Percentiles rank a stretch among this genome's conserved stretches.
Evolutionary conservation across 2,329 filamentous ascomycete species (phyloP).

Genomic region (Xylaria sp.): DNA sequence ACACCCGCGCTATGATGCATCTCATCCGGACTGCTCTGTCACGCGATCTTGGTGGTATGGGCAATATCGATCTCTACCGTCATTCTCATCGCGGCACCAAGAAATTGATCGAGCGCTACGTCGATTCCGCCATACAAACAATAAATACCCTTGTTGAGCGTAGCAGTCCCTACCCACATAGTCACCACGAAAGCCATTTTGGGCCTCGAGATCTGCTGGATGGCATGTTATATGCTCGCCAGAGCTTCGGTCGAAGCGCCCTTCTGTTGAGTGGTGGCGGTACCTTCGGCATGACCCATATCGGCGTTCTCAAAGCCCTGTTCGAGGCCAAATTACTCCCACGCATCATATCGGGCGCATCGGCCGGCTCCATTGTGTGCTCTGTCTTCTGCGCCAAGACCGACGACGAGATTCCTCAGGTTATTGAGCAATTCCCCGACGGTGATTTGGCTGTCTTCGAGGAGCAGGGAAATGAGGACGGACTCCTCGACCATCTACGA

Average conservation of each 20-base stretch:
- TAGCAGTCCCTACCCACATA: constrained; percentile 54
- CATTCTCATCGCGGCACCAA: constrained; percentile 90
- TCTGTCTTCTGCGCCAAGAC: constrained; percentile 81
- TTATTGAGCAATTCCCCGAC: constrained; percentile 77
- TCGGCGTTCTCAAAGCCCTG: constrained; percentile 85
- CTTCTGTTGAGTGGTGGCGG: constrained; percentile 85
- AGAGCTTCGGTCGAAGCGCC: constrained; percentile 86
- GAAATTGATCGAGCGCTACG: constrained; percentile 85
- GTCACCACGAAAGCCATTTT: constrained; percentile 57
- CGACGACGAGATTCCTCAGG: constrained; percentile 78
- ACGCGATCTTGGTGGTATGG: constrained; percentile 86
- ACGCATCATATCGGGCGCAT: constrained; percentile 87
- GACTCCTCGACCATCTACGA: constrained; percentile 73
- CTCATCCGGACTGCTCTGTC: constrained; percentile 82
- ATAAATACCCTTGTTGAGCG: constrained; percentile 76
- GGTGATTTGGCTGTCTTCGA: constrained; percentile 87
- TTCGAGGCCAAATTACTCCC: constrained; percentile 80
- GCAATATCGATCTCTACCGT: constrained; percentile 81
- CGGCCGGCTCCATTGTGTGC: constrained; percentile 87
- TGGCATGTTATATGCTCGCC: constrained; percentile 75
- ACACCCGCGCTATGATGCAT: constrained; percentile 81
- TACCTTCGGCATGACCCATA: constrained; percentile 92
- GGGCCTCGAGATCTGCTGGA: constrained; percentile 71
- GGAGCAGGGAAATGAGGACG: constrained; percentile 65
- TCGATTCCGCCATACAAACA: constrained; percentile 79